Base-by-base conservation (phyloP, 2,329 filamentous ascomycete genomes). In the Penicillium crustosum region DNA sequence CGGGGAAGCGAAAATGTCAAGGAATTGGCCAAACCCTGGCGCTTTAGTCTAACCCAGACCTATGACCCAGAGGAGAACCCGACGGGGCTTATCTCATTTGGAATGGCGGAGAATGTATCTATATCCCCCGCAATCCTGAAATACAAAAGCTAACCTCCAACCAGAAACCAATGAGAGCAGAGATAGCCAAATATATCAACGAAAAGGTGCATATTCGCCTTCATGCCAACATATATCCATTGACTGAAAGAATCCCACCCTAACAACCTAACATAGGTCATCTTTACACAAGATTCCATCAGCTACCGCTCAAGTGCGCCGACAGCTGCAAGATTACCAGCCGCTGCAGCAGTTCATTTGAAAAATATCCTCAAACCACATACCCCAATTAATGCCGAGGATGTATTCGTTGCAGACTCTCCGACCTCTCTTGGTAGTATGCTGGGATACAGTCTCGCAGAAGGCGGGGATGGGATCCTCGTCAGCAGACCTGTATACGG, bases 401-500 rank as follows among this genome's bases (percentile, higher is more conserved):
- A 80, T 19, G 62, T 82, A 44, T 58, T 77, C 5, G 70, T 77
- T 25, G 70, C 75, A n/a, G 77, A 73, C 41, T 78, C 76, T 12
- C 68, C 77, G 9, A 79, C 78, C 1, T 68, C 75, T 6, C 63
- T 81, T 2, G 74, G 73, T 21, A 76, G 79, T 36, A 73, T 79
- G 67, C 67, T 81, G 12, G 77, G 72, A 0, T 78, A 74, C 53
- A 72, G 68, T 12, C 59, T 83, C 1, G 76, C 73, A 9, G 77
- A 79, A 52, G 68, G 70, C 0, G 76, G 76, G 0, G 79, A 83
- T 44, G 79, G 74, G 1, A 75, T 83, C 21, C 62, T 84, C 12
- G 67, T 81, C 2, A 75, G 70, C 31, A 68, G 76, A 15, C 81
- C 81, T 0, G 72, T 77, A 7, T 84, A 83, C 56, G 76, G 77